Evolutionary conservation across 805 yeast genomes (phyloP).

Genomic region (Maudiozyma serrabonitensis): DNA sequence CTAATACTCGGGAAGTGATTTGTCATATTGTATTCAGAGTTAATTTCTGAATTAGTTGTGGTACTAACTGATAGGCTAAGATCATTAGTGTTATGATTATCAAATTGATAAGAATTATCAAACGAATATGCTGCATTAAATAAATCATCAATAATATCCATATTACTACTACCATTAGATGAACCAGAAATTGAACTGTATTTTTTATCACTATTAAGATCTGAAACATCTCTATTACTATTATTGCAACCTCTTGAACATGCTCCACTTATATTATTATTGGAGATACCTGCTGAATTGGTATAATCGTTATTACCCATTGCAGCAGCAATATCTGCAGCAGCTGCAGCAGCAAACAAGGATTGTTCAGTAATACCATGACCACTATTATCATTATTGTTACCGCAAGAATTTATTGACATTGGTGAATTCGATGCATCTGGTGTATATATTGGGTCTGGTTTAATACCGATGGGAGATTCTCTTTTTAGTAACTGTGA

Average conservation of each 20-base stretch:
- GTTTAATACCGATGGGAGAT: not conserved
- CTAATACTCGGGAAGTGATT: not conserved
- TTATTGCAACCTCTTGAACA: no score
- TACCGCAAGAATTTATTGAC: not conserved
- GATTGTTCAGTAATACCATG: not conserved
- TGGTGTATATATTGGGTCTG: not conserved
- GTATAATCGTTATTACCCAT: not conserved
- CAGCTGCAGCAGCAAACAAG: not conserved
- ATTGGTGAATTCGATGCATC: not conserved
- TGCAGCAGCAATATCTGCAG: not conserved
- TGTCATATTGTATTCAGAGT: not conserved
- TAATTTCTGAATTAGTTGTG: not conserved
- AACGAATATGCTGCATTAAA: conserved; percentile 1
- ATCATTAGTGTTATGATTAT: not conserved
- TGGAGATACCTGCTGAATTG: no score
- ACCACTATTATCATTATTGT: not conserved
- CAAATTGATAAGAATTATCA: not conserved
- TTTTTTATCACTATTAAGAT: not conserved
- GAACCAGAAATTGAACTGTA: no score
- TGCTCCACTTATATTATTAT: no score
- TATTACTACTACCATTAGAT: not conserved
- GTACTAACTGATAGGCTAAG: not conserved
- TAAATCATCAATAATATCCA: not conserved
- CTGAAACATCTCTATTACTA: not conserved
- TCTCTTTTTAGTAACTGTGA: not conserved